phyloP scores from a whole-genome alignment of 345 rosid genomes.

The Salix dunnii region DNA sequence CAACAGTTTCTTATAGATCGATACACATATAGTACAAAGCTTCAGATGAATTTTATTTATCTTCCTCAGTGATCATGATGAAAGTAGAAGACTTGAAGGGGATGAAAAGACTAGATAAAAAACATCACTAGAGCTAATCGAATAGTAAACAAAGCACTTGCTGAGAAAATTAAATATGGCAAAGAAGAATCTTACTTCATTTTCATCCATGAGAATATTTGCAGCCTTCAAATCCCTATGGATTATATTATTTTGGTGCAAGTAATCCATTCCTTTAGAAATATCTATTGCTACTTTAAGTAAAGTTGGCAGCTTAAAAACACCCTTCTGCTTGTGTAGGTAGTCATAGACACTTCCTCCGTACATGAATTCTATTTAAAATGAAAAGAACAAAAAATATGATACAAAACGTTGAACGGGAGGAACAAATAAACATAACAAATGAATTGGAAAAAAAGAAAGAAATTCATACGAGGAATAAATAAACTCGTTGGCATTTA shows the following conservation, averaged over 20 bases:
- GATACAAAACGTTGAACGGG: background rate
- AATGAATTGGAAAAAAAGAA: background rate
- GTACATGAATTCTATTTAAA: constrained; percentile 69
- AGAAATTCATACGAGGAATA: background rate
- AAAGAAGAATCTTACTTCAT: constrained; percentile 58
- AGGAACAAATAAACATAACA: background rate
- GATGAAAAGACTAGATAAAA: background rate
- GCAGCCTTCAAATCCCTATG: constrained; percentile 97
- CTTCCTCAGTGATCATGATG: background rate
- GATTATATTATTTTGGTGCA: constrained; percentile 91
- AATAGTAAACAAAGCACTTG: background rate
- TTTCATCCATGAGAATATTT: constrained; percentile 95
- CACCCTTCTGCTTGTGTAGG: constrained; percentile 87
- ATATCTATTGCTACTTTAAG: constrained; percentile 89
- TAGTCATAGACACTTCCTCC: constrained; percentile 99
- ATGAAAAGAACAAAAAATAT: constrained; percentile 1
- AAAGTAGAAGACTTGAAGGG: background rate
- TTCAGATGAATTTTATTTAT: background rate
- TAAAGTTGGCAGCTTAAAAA: constrained; percentile 82
- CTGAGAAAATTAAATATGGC: background rate
- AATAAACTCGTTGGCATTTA: constrained; percentile 21
- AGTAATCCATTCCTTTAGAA: constrained; percentile 96
- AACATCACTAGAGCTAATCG: background rate
- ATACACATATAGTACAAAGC: background rate
- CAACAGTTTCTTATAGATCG: background rate